Evolutionary conservation across 2,329 filamentous ascomycete species (phyloP).

Genomic region (Phaeosphaeriaceae sp.): DNA sequence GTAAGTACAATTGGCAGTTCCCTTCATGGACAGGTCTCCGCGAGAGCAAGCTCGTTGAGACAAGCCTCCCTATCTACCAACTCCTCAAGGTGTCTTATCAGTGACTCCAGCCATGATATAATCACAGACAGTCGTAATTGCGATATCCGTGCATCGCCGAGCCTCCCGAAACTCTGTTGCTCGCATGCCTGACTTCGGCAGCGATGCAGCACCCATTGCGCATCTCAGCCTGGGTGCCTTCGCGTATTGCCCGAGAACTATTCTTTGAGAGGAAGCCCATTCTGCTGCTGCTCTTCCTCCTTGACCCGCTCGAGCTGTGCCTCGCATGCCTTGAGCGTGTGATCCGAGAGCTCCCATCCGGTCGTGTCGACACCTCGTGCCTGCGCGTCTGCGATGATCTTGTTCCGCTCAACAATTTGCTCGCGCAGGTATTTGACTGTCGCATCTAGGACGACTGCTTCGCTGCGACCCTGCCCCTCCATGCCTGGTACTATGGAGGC

Average conservation of each 20-base stretch:
- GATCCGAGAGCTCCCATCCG: slow-evolving; percentile 39
- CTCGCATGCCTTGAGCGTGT: slow-evolving; percentile 37
- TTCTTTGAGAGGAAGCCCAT: slow-evolving; percentile 7
- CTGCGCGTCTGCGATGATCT: slow-evolving; percentile 47
- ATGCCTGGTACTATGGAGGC: slow-evolving; percentile 82
- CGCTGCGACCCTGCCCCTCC: slow-evolving; percentile 82
- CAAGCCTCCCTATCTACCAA: not conserved
- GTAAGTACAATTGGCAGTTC: not conserved
- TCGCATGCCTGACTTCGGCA: not conserved
- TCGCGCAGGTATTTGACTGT: slow-evolving; percentile 55
- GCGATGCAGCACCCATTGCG: not conserved
- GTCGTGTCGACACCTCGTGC: slow-evolving; percentile 45
- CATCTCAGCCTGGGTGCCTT: not conserved
- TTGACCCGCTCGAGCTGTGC: slow-evolving; percentile 34
- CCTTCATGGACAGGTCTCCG: not conserved
- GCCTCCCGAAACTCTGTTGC: not conserved
- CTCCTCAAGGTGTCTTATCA: not conserved
- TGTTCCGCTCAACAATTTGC: slow-evolving; percentile 48
- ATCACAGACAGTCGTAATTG: not conserved
- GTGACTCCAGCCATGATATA: not conserved
- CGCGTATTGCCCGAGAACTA: not conserved
- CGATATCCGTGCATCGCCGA: not conserved
- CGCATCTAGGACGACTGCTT: slow-evolving; percentile 78
- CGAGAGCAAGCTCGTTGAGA: not conserved
- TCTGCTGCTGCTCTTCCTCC: slow-evolving; percentile 28